Percentiles rank a stretch among this genome's conserved stretches.
Conservation (phyloP, 257 asterid genomes). For the Asclepias syriaca region DNA sequence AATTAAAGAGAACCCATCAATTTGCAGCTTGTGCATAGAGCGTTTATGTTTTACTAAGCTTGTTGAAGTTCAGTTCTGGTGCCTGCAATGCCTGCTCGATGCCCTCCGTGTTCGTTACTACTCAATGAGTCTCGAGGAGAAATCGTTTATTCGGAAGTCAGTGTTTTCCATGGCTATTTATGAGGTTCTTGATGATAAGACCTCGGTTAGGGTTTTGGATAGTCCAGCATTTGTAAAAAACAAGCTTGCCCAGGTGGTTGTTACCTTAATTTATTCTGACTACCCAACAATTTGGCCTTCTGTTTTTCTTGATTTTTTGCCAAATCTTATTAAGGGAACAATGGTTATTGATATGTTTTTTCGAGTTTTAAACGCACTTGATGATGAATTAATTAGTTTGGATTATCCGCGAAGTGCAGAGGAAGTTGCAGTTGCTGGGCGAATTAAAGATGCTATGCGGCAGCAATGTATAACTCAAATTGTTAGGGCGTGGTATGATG, state of each 20-base stretch:
- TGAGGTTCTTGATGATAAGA: constrained; percentile 45
- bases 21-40: constrained; percentile 72
- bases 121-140: constrained; percentile 66
- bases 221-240: constrained; percentile 81
- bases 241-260: constrained; percentile 92
- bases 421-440: constrained; percentile 59
- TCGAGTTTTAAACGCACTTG: constrained; percentile 71
- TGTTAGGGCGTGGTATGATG: constrained; percentile 74
- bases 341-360: constrained; percentile 87
- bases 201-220: constrained; percentile 49
- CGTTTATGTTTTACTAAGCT: constrained; percentile 52
- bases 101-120: constrained; percentile 56
- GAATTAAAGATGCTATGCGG: constrained; percentile 91
- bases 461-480: constrained; percentile 80
- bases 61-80: constrained; percentile 91
- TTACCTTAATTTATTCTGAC: constrained; percentile 71
- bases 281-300: constrained; percentile 84
- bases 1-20: constrained; percentile 57
- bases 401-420: constrained; percentile 69
- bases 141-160: constrained; percentile 60
- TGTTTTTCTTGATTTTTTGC: constrained; percentile 72
- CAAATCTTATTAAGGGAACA: constrained; percentile 63
- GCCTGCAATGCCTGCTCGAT: constrained; percentile 82
- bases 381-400: constrained; percentile 79
- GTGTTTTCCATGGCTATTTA: constrained; percentile 69